phyloP scores from a whole-genome alignment of 768 basidiomycete species.

The Tremella mesenterica region DNA sequence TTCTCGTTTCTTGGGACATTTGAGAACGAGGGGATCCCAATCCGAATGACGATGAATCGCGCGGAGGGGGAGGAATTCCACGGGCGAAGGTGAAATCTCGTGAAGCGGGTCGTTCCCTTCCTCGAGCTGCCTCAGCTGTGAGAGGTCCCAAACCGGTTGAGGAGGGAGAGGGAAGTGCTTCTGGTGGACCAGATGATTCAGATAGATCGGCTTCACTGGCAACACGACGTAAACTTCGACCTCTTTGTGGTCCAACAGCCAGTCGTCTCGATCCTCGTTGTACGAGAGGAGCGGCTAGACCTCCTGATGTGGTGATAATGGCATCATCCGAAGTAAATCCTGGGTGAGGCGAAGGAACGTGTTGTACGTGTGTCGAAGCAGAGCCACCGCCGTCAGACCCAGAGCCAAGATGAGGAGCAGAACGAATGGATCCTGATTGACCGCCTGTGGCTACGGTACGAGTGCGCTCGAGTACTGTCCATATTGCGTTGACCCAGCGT shows the following conservation, averaged over 20 bases:
- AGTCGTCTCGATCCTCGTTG: slow-evolving; percentile 31
- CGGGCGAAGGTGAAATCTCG: slow-evolving; percentile 37
- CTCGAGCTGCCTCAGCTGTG: slow-evolving; percentile 22
- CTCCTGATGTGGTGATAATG: slow-evolving; percentile 32
- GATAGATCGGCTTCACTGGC: slow-evolving; percentile 37
- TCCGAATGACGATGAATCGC: slow-evolving; percentile 5
- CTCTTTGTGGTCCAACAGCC: slow-evolving; percentile 23
- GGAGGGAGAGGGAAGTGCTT: too few relatives aligned
- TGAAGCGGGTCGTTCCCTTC: slow-evolving; percentile 15
- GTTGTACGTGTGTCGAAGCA: slow-evolving; percentile 23
- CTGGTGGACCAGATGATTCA: not conserved
- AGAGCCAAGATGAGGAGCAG: slow-evolving; percentile 1
- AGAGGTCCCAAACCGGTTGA: slow-evolving; percentile 13
- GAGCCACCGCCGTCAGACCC: slow-evolving; percentile 21
- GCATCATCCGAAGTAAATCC: slow-evolving; percentile 29
- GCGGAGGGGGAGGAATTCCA: slow-evolving; percentile 26
- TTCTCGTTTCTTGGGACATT: not conserved
- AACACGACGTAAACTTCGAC: slow-evolving; percentile 26
- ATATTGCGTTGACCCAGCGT: slow-evolving; percentile 83
- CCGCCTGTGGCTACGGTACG: slow-evolving; percentile 6
- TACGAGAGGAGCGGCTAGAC: slow-evolving; percentile 28
- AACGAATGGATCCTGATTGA: not conserved
- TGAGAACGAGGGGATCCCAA: not conserved
- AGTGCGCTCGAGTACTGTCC: slow-evolving; percentile 51
- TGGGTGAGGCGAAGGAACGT: slow-evolving; percentile 6